Percentiles rank a stretch among this genome's conserved stretches.
phyloP scores from a whole-genome alignment of 805 yeast genomes.

The Ogataea neopini region DNA sequence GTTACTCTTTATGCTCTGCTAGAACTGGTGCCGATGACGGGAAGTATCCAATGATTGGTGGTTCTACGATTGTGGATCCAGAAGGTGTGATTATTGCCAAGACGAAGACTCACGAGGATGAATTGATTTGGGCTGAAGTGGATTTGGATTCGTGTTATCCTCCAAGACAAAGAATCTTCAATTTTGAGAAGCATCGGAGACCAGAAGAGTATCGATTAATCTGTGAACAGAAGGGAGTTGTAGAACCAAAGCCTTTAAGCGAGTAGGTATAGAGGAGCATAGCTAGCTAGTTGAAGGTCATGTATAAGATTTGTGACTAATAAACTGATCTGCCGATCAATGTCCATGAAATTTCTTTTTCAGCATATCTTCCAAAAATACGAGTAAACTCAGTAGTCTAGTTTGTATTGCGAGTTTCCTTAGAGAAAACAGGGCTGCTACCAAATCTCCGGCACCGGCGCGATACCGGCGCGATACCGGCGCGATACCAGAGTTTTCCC shows the following conservation, averaged over 20 bases:
- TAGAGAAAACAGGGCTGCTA: too few relatives aligned
- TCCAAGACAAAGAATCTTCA: conserved; percentile 37
- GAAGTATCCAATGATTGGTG: conserved; percentile 37
- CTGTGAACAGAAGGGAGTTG: conserved; percentile 33
- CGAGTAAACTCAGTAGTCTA: too few relatives aligned
- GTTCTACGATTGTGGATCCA: conserved; percentile 40
- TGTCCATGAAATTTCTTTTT: too few relatives aligned
- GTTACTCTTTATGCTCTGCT: conserved; percentile 37
- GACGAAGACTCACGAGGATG: conserved; percentile 39
- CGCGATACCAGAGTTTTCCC: too few relatives aligned
- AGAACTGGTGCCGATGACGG: conserved; percentile 38
- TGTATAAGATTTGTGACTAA: too few relatives aligned
- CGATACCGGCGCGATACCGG: too few relatives aligned
- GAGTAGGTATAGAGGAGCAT: too few relatives aligned
- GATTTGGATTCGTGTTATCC: conserved; percentile 37
- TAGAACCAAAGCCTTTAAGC: conserved; percentile 13
- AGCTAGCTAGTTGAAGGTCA: too few relatives aligned
- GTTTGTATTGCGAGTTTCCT: too few relatives aligned
- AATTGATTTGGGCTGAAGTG: conserved; percentile 35
- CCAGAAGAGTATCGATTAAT: conserved; percentile 35
- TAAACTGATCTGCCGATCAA: too few relatives aligned
- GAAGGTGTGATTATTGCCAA: conserved; percentile 38
- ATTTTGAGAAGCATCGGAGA: conserved; percentile 39
- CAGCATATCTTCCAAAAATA: too few relatives aligned
- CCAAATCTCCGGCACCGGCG: conserved; percentile 1